Evolutionary conservation across 768 basidiomycete genomes (phyloP).

Genomic region (Jaapia argillacea): DNA sequence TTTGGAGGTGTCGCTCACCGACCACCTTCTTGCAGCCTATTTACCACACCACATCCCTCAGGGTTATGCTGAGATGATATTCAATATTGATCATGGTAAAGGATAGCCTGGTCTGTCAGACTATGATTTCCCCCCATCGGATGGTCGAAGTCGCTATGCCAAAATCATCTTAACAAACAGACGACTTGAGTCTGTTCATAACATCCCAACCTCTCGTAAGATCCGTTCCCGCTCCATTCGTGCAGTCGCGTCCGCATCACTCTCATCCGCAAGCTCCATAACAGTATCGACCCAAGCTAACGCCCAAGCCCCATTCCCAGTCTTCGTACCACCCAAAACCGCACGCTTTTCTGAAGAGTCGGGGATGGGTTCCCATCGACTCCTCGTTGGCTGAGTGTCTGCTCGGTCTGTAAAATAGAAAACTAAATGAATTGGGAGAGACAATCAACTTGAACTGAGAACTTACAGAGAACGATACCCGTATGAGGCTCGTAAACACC

Average conservation of each 20-base stretch:
- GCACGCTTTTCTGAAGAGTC: slow-evolving; percentile 30
- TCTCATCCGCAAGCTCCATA: slow-evolving; percentile 23
- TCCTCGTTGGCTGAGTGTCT: slow-evolving; percentile 67
- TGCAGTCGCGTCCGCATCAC: slow-evolving; percentile 13
- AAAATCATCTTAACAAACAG: too few species aligned
- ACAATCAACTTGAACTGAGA: too few species aligned
- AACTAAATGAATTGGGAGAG: too few species aligned
- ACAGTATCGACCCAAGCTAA: slow-evolving; percentile 65
- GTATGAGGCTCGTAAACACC: slow-evolving; percentile 83
- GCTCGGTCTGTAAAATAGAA: slow-evolving; percentile 48
- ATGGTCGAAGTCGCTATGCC: too few species aligned
- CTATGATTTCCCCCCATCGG: too few species aligned
- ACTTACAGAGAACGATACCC: slow-evolving; percentile 63
- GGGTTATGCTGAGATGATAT: too few species aligned
- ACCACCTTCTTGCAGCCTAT: too few species aligned
- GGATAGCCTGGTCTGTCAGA: too few species aligned
- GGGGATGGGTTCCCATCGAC: slow-evolving; percentile 49
- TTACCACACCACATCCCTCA: too few species aligned
- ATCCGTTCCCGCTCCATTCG: slow-evolving; percentile 4
- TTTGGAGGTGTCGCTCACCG: too few species aligned
- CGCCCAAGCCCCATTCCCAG: slow-evolving; percentile 74
- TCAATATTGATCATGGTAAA: too few species aligned
- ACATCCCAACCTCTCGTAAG: background rate
- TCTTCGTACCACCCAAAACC: slow-evolving; percentile 62
- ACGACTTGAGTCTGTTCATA: background rate